Conservation (phyloP, 78 protist genomes). For the Dictyostelium brefeldianum region DNA sequence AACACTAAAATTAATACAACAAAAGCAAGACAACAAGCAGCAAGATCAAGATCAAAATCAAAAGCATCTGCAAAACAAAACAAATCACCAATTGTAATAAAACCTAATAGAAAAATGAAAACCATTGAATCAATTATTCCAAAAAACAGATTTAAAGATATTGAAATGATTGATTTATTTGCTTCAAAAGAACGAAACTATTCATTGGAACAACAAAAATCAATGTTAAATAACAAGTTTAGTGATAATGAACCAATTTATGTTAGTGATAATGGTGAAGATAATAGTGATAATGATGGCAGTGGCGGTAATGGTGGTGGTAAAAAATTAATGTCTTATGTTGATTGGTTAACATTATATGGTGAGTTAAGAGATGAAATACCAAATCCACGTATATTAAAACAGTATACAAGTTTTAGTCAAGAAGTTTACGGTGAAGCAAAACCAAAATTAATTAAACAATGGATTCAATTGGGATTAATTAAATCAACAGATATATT, state of each 20-base stretch:
- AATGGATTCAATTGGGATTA: conserved; percentile 21
- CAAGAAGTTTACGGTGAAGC: conserved; percentile 59
- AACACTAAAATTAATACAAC: not conserved
- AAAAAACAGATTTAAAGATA: not conserved
- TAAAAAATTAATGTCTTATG: not conserved
- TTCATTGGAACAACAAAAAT: not conserved
- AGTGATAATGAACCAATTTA: not conserved
- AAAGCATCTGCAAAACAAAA: not conserved
- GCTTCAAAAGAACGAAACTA: conserved; percentile 20
- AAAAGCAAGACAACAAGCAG: not conserved
- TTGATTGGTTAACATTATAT: conserved; percentile 12
- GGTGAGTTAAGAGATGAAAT: not conserved
- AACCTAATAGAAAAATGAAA: no score
- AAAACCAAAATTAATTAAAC: conserved; percentile 18
- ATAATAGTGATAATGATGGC: not conserved
- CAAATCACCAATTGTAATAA: no score
- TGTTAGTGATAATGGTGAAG: not conserved
- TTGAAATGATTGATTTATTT: conserved; percentile 15
- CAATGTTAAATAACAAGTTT: not conserved
- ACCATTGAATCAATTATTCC: no score
- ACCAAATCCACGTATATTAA: not conserved
- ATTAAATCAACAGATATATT: conserved; percentile 25
- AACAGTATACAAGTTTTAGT: not conserved
- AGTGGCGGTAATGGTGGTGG: not conserved
- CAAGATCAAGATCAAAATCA: not conserved